Conservation (phyloP, 1,284 basidiomycete genomes). For the Cryptococcus amylolentus region DNA sequence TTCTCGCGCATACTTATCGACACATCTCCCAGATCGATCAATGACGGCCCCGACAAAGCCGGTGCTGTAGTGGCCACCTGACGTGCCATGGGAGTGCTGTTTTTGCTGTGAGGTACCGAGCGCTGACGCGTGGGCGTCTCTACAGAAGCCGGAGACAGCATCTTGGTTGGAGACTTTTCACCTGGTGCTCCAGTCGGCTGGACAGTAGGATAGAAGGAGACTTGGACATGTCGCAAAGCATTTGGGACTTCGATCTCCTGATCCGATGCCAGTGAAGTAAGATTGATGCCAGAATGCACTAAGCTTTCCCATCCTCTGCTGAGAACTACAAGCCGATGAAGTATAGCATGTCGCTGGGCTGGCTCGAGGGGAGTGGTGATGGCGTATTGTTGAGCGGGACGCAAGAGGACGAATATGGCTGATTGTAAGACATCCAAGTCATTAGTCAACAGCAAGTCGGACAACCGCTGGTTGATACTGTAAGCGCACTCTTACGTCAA, state of each 20-base stretch:
- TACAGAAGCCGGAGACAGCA: slow-evolving; percentile 3
- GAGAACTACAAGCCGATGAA: slow-evolving; percentile 44
- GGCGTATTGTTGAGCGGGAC: slow-evolving; percentile 92
- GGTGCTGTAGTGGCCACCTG: not conserved
- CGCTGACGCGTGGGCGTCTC: slow-evolving; percentile 29
- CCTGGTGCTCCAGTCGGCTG: slow-evolving; percentile 4
- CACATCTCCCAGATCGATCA: slow-evolving; percentile 13
- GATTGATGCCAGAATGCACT: slow-evolving; percentile 29
- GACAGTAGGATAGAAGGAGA: slow-evolving; percentile 15
- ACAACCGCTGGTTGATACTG: slow-evolving; percentile 64
- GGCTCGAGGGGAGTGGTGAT: slow-evolving; percentile 65
- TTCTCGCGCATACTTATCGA: slow-evolving; percentile 7
- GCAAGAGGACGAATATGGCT: slow-evolving; percentile 78
- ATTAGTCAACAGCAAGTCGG: slow-evolving; percentile 79
- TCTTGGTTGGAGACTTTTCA: slow-evolving; percentile 11
- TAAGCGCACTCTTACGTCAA: not conserved
- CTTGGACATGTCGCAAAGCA: slow-evolving; percentile 9
- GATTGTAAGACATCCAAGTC: slow-evolving; percentile 86
- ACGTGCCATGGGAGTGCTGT: not conserved
- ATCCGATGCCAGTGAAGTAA: slow-evolving; percentile 14
- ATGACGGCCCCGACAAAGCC: slow-evolving; percentile 1
- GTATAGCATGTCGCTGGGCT: slow-evolving; percentile 30
- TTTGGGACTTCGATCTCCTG: slow-evolving; percentile 9
- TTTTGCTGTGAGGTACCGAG: not conserved
- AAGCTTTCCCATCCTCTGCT: slow-evolving; percentile 46